Evolutionary conservation across 2,329 filamentous ascomycete species (phyloP).

Genomic region (Plenodomus tracheiphilus): DNA sequence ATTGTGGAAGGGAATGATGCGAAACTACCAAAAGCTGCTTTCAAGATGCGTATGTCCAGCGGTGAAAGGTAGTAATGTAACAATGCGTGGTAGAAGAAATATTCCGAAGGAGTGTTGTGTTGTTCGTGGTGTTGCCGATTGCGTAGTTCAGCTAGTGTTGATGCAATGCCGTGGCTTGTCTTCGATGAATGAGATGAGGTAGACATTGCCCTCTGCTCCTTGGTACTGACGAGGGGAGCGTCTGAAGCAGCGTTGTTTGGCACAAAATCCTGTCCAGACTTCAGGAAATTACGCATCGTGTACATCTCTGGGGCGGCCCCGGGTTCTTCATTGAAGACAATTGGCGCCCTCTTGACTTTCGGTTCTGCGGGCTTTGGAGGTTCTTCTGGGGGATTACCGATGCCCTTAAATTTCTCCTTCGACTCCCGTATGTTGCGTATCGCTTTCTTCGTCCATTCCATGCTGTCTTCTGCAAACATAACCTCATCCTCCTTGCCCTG

Average conservation of each 20-base stretch:
- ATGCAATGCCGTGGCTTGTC: constrained; percentile 40
- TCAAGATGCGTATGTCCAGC: constrained; percentile 88
- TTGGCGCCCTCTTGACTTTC: constrained; percentile 52
- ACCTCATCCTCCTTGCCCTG: constrained; percentile 89
- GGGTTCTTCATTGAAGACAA: constrained; percentile 52
- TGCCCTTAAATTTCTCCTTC: constrained; percentile 73
- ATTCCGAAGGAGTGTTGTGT: constrained; percentile 57
- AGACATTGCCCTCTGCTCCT: constrained; percentile 30
- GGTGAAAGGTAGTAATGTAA: constrained; percentile 89
- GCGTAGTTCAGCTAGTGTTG: constrained; percentile 52
- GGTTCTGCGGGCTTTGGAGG: constrained; percentile 56
- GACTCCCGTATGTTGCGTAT: constrained; percentile 72
- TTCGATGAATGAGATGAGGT: constrained; percentile 35
- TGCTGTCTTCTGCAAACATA: constrained; percentile 85
- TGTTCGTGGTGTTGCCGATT: constrained; percentile 51
- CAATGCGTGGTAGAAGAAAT: constrained; percentile 86
- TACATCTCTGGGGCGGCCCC: constrained; percentile 58
- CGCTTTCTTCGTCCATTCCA: constrained; percentile 85
- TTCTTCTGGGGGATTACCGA: constrained; percentile 65
- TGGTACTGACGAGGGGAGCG: constrained; percentile 2
- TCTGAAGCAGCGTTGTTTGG: constrained; percentile 13
- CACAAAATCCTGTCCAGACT: constrained; percentile 48
- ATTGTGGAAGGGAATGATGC: constrained; percentile 82
- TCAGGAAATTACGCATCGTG: constrained; percentile 51
- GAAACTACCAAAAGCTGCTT: constrained; percentile 84